Base-by-base conservation (phyloP, 371 early-diverging fungal species). In the Dinochytrium kinnereticum region DNA sequence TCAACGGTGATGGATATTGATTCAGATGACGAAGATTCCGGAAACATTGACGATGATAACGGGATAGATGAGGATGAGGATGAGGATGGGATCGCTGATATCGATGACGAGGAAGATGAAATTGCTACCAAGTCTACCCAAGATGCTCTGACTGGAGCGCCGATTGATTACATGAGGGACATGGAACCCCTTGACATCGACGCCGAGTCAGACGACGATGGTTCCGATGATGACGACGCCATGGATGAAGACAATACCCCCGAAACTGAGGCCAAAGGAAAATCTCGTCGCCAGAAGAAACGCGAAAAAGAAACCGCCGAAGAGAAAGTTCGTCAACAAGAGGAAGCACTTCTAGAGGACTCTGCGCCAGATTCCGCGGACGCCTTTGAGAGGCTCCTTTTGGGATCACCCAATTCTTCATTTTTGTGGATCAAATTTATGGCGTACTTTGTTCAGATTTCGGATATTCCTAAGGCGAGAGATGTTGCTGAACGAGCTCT, bases 401-500 rank as follows among this genome's bases (percentile, higher is more conserved):
- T 98, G 38, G 95, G 94, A 10, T 95, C 96, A 33, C 99, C 99
- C 76, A 94, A 96, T 86, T 92, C 93, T 38, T 98, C 98, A 19
- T 95, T 90, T 86, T 74, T 98, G 68, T 98, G 99, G 99, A 94
- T 98, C 78, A 94, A 96, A 82, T 98, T 94, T 79, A 98, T 98
- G 98, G 96, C 98, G 2, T 94, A 93, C 86, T 94, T 94, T 72
- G 85, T 97, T 2, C 90, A 96, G 70, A 82, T 96, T 71, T 92
- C 93, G 0, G 95, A 96, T 78, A 89, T 98, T 50, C 91, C 86
- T 30, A 94, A 94, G 75, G 98, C 98, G 5, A 93, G 98, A 39
- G 90, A 89, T 64, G 90, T 98, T 67, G 97, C 93, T 59, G 94
- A 97, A 76, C 91, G 96, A 53, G 99, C 97, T 1, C 82, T 98